These are phyloP conservation scores for Letharia lupina DNA, from an alignment of 495 filamentous ascomycete genomes.

Conservation along the genomic window DNA sequence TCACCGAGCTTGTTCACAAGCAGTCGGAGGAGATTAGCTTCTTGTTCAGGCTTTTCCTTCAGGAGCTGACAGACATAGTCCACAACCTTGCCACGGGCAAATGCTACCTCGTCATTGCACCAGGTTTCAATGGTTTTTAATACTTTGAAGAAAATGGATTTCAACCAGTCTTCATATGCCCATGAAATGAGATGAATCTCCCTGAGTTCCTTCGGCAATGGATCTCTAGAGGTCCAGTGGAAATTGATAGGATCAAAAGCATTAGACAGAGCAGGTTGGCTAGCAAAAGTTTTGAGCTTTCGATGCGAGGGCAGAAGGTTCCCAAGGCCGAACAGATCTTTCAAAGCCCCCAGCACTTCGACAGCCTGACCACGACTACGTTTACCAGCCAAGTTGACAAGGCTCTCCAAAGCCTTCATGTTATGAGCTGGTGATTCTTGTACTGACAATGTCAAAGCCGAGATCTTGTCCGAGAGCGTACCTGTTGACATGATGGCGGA, in stretches of 20 bases:
- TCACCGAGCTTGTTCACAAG: slow-evolving; percentile 96
- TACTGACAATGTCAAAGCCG: slow-evolving; percentile 81
- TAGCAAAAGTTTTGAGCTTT: slow-evolving; percentile 68
- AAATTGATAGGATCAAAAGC: slow-evolving; percentile 49
- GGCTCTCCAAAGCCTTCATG: slow-evolving; percentile 72
- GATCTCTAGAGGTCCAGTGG: slow-evolving; percentile 57
- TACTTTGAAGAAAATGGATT: slow-evolving; percentile 82
- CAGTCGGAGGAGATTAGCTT: slow-evolving; percentile 83
- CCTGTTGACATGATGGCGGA: slow-evolving; percentile 93
- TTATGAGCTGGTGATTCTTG: slow-evolving; percentile 96
- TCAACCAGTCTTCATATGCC: slow-evolving; percentile 93
- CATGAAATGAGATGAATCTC: slow-evolving; percentile 73
- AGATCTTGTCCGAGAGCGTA: slow-evolving; percentile 93
- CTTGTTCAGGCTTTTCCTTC: slow-evolving; percentile 93
- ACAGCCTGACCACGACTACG: slow-evolving; percentile 88
- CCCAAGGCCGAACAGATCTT: slow-evolving; percentile 86
- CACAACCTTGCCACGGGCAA: slow-evolving; percentile 73
- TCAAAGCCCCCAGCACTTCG: slow-evolving; percentile 81
- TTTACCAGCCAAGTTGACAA: slow-evolving; percentile 74
- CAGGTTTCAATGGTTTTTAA: slow-evolving; percentile 82
- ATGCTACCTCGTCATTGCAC: slow-evolving; percentile 90
- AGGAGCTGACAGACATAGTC: slow-evolving; percentile 84
- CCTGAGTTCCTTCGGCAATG: slow-evolving; percentile 60
- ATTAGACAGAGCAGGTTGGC: slow-evolving; percentile 65
- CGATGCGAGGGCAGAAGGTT: slow-evolving; percentile 74